Conservation (phyloP, 2,329 filamentous ascomycete species). For the Chalaropsis thielavioides region DNA sequence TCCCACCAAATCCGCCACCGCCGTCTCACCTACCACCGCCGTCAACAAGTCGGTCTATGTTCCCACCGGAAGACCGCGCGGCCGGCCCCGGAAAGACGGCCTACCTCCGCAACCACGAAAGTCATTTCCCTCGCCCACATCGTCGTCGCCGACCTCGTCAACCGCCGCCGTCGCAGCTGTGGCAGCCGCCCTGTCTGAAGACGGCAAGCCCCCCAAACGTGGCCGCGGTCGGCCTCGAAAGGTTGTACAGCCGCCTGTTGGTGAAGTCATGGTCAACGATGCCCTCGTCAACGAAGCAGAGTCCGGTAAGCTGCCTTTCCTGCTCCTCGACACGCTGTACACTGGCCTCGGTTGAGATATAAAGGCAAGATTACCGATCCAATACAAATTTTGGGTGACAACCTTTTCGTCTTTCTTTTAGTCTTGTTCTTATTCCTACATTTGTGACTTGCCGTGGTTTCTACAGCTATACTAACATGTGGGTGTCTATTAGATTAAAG, state of each 20-base stretch:
- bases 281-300: neutral
- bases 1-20: neutral
- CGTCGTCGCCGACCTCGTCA: neutral
- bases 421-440: neutral
- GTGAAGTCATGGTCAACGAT: constrained; percentile 17
- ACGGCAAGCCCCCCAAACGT: constrained; percentile 16
- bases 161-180: constrained; percentile 1
- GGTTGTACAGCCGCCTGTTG: constrained; percentile 18
- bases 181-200: constrained; percentile 9
- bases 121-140: neutral
- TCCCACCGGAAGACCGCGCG: constrained; percentile 33
- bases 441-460: neutral
- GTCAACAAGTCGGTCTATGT: constrained; percentile 24
- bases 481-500: neutral
- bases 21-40: constrained; percentile 14
- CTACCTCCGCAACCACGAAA: constrained; percentile 7
- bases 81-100: constrained; percentile 32
- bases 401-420: neutral
- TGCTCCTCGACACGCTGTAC: constrained; percentile 3
- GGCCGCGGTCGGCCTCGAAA: constrained; percentile 20
- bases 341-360: neutral
- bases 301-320: constrained; percentile 5
- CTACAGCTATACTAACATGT: neutral
- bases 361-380: constrained; percentile 3
- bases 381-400: neutral